Conservation (phyloP, 345 rosid species). For the Alliaria petiolata region DNA sequence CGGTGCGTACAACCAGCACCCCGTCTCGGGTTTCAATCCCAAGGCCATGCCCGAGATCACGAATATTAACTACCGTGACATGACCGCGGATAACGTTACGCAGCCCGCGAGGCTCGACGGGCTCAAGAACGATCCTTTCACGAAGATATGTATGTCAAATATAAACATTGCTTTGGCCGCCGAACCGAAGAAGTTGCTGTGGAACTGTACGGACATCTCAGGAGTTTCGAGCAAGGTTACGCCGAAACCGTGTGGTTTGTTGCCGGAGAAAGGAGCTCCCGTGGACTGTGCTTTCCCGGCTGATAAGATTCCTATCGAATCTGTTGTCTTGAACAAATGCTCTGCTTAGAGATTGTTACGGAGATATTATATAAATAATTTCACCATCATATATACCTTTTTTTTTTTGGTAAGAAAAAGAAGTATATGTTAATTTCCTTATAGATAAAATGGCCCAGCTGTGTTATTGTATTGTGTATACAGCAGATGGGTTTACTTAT, state of each 20-base stretch:
- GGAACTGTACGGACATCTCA: conserved; percentile 64
- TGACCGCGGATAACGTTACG: conserved; percentile 60
- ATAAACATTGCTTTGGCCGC: conserved; percentile 39
- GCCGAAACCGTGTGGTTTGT: conserved; percentile 46
- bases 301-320: conserved; percentile 47
- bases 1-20: conserved; percentile 57
- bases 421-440: neutral
- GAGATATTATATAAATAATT: too few species aligned
- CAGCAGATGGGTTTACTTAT: conserved; percentile 6
- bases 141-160: conserved; percentile 66
- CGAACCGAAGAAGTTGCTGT: conserved; percentile 43
- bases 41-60: conserved; percentile 54
- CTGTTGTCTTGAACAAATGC: conserved; percentile 45
- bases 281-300: conserved; percentile 50
- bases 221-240: conserved; percentile 57
- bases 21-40: conserved; percentile 48
- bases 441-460: neutral
- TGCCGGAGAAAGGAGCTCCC: conserved; percentile 38
- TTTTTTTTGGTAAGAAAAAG: too few species aligned
- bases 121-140: conserved; percentile 39
- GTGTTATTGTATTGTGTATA: neutral
- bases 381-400: too few species aligned
- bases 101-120: conserved; percentile 56
- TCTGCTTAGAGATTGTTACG: too few species aligned
- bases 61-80: conserved; percentile 52